These are phyloP conservation scores for Backusella macrospora DNA, from an alignment of 192 early-diverging fungal species.

Conservation along the genomic window DNA sequence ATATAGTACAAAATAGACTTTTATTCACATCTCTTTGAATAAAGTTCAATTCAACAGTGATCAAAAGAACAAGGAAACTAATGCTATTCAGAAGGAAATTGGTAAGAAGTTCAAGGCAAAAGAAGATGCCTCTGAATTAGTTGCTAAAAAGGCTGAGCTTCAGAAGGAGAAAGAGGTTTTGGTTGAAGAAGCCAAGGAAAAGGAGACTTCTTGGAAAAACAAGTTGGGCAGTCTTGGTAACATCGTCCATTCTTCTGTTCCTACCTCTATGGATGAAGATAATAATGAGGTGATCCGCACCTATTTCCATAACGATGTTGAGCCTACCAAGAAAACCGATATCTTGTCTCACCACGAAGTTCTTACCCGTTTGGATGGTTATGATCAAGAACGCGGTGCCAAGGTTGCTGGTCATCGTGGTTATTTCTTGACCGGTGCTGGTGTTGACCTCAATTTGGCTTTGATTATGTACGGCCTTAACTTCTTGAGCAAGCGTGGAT, in stretches of 20 bases:
- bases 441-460: constrained; percentile 96
- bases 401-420: constrained; percentile 98
- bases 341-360: constrained; percentile 93
- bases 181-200: constrained; percentile 74
- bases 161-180: constrained; percentile 71
- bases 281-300: constrained; percentile 70
- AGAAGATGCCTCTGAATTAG: constrained; percentile 78
- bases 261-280: constrained; percentile 84
- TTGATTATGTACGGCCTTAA: constrained; percentile 95
- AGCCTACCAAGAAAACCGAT: constrained; percentile 61
- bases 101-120: constrained; percentile 88
- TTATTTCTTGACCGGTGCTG: constrained; percentile 94
- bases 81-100: constrained; percentile 92
- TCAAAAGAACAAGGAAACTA: constrained; percentile 88
- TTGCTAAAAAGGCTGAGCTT: constrained; percentile 74
- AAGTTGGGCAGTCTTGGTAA: constrained; percentile 84
- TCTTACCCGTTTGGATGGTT: constrained; percentile 86
- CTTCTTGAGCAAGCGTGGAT: constrained; percentile 81
- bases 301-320: constrained; percentile 60
- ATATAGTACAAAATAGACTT: not conserved
- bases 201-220: constrained; percentile 64
- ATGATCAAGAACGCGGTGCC: constrained; percentile 86
- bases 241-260: constrained; percentile 91
- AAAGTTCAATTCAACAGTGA: constrained; percentile 86
- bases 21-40: not conserved